Percentiles rank a stretch among this genome's conserved stretches.
These are phyloP conservation scores for Lagerstroemia speciosa DNA, from an alignment of 345 rosid genomes.

Conservation along the genomic window DNA sequence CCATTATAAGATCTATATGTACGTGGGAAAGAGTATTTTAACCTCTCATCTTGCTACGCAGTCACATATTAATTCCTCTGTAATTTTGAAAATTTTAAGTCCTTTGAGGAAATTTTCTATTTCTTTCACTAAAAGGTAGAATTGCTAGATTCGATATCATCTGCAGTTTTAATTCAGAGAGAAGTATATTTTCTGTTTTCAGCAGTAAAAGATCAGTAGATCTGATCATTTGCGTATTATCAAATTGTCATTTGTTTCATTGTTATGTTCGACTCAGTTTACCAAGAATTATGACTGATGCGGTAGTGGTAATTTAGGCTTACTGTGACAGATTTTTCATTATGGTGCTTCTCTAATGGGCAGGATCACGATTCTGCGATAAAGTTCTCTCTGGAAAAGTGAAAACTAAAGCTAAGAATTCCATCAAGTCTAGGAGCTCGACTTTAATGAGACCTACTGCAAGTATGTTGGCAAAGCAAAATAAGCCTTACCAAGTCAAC, in stretches of 20 bases:
- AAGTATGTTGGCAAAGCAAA: conserved; percentile 79
- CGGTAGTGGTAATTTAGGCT: background rate
- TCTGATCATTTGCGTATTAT: background rate
- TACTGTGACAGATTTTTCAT: background rate
- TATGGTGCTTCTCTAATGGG: background rate
- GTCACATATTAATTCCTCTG: too few relatives aligned
- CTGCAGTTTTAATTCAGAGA: too few relatives aligned
- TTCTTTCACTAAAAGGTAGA: too few relatives aligned
- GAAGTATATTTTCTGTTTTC: background rate
- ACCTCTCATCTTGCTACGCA: too few relatives aligned
- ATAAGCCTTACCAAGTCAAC: conserved; percentile 23
- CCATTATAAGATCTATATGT: too few relatives aligned
- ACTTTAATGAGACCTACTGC: conserved; percentile 94
- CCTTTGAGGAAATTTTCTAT: too few relatives aligned
- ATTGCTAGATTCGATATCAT: too few relatives aligned
- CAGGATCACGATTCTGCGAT: conserved; percentile 42
- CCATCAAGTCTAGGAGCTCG: conserved; percentile 55
- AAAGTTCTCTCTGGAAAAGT: conserved; percentile 22
- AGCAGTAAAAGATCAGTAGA: background rate
- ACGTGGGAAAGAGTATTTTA: too few relatives aligned
- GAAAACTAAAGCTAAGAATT: conserved; percentile 30
- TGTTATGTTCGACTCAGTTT: background rate
- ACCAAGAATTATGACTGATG: background rate
- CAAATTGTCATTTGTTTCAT: background rate
- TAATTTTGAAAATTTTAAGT: too few relatives aligned